phyloP scores from a whole-genome alignment of 306 rosid genomes.

The Dryas drummondii region DNA sequence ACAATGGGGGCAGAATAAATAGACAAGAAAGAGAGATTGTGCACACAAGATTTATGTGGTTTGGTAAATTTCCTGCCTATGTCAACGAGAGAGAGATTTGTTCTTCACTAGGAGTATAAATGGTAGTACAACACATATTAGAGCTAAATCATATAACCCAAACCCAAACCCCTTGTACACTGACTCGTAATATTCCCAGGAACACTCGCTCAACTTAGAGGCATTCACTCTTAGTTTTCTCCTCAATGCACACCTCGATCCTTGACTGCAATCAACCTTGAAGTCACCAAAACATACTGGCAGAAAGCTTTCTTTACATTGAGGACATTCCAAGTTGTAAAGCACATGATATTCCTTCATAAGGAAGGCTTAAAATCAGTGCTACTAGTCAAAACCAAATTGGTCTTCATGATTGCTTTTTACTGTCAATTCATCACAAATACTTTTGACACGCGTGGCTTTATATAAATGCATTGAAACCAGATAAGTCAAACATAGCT shows the following conservation, averaged over 20 bases:
- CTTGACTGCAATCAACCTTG: too few relatives aligned
- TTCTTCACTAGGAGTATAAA: neutral
- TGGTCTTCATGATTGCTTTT: neutral
- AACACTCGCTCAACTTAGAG: too few relatives aligned
- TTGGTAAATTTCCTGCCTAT: neutral
- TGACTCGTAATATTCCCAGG: neutral
- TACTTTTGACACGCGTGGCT: neutral
- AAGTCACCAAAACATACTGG: too few relatives aligned
- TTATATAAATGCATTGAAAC: neutral
- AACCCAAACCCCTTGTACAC: neutral
- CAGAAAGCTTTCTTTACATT: too few relatives aligned
- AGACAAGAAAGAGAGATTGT: neutral
- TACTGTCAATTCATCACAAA: neutral
- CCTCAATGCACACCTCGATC: too few relatives aligned
- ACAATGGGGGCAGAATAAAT: neutral
- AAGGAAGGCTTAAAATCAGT: neutral
- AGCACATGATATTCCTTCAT: neutral
- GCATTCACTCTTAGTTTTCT: too few relatives aligned
- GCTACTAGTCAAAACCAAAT: neutral
- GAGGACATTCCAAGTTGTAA: too few relatives aligned
- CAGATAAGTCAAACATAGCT: neutral
- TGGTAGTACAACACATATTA: neutral
- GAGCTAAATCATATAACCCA: neutral
- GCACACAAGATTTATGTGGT: neutral
- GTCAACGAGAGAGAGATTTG: neutral